Conservation (phyloP, 2,329 filamentous ascomycete species). For the Beauveria sp. region DNA sequence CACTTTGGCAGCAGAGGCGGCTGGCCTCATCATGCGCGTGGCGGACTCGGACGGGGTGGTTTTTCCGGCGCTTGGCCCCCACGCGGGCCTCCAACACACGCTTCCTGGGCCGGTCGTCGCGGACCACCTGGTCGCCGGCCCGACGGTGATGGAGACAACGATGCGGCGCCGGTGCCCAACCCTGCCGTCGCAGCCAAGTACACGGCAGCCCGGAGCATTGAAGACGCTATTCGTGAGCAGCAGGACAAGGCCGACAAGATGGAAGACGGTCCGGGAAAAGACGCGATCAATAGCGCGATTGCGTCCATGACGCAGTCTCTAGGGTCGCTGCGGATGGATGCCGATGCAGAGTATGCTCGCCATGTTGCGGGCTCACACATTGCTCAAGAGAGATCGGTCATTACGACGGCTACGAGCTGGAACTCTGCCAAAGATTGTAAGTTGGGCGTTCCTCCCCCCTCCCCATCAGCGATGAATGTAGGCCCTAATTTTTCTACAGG, state of each 20-base stretch:
- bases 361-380: conserved; percentile 26
- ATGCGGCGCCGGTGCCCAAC: conserved; percentile 14
- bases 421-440: conserved; percentile 2
- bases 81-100: not conserved
- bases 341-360: conserved; percentile 39
- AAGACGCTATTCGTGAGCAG: conserved; percentile 14
- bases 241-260: conserved; percentile 24
- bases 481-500: not conserved
- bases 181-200: conserved; percentile 29
- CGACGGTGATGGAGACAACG: conserved; percentile 11
- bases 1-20: not conserved
- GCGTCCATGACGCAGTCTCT: conserved; percentile 31
- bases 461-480: not conserved
- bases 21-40: not conserved
- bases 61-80: conserved; percentile 10
- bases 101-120: not conserved
- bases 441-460: not conserved
- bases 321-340: conserved; percentile 33
- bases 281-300: conserved; percentile 27
- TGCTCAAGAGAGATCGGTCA: not conserved
- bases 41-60: not conserved
- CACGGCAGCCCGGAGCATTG: conserved; percentile 26
- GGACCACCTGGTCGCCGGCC: conserved; percentile 26
- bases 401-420: not conserved
- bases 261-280: conserved; percentile 17